Conservation (phyloP, 176 grass and related monocot genomes). For the Triticum turgidum region DNA sequence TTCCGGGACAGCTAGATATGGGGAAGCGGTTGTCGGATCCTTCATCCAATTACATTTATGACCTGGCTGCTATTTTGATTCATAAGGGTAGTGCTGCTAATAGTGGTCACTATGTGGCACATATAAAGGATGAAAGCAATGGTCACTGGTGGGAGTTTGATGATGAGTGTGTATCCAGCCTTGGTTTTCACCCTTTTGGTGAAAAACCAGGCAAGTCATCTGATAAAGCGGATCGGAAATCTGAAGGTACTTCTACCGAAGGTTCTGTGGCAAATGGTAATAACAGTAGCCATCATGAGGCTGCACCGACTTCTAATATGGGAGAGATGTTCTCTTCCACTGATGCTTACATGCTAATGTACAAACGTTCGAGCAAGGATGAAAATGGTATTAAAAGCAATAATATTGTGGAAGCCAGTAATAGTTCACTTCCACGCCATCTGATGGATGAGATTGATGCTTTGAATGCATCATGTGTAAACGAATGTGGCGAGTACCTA, state of each 20-base stretch:
- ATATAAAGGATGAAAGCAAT: slow-evolving; percentile 93
- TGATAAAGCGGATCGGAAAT: slow-evolving; percentile 57
- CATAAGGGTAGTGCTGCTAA: slow-evolving; percentile 95
- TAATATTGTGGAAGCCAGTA: slow-evolving; percentile 44
- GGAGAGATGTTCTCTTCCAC: slow-evolving; percentile 85
- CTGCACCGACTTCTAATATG: slow-evolving; percentile 22
- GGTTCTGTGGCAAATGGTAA: slow-evolving; percentile 44
- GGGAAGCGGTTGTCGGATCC: slow-evolving; percentile 62
- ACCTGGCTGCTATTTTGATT: slow-evolving; percentile 87
- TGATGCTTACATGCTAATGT: slow-evolving; percentile 99
- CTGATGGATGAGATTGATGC: slow-evolving; percentile 67
- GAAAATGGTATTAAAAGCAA: slow-evolving; percentile 38
- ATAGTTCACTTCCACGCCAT: slow-evolving; percentile 58
- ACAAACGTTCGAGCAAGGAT: slow-evolving; percentile 51
- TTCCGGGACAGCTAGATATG: slow-evolving; percentile 72
- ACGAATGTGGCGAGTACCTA: slow-evolving; percentile 71
- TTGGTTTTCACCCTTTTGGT: slow-evolving; percentile 88
- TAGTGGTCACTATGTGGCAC: slow-evolving; percentile 96
- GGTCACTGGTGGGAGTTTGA: slow-evolving; percentile 99
- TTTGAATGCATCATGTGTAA: slow-evolving; percentile 61
- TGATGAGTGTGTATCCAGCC: slow-evolving; percentile 92
- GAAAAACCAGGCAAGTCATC: slow-evolving; percentile 60
- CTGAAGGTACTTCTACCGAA: slow-evolving; percentile 28
- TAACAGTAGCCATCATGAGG: slow-evolving; percentile 33
- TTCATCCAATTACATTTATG: slow-evolving; percentile 65